These are phyloP conservation scores for Waitea zeae DNA, from an alignment of 1,284 basidiomycete species.

Conservation along the genomic window DNA sequence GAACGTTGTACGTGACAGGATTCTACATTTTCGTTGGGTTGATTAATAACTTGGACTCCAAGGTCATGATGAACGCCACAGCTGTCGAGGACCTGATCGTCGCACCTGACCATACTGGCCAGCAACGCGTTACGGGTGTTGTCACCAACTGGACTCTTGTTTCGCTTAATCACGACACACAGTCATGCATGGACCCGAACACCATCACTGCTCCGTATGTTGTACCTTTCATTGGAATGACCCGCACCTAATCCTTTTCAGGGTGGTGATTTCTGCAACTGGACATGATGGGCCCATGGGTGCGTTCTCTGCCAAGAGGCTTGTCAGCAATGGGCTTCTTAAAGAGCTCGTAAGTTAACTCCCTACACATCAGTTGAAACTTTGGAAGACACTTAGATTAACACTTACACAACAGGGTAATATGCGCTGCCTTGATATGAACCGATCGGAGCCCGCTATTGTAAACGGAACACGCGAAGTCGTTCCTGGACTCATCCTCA, in stretches of 20 bases:
- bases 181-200: conserved; percentile 71
- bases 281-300: conserved; percentile 78
- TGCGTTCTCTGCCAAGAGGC: conserved; percentile 70
- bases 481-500: conserved; percentile 61
- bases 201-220: background rate
- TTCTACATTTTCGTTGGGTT: too few relatives aligned
- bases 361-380: too few relatives aligned
- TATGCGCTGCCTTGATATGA: conserved; percentile 71
- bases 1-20: conserved; percentile 37
- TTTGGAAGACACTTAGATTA: too few relatives aligned
- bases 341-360: conserved; percentile 36
- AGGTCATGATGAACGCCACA: conserved; percentile 54
- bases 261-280: conserved; percentile 53
- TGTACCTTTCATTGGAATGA: background rate
- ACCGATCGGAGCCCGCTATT: conserved; percentile 59
- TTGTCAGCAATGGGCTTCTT: conserved; percentile 61
- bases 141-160: conserved; percentile 81
- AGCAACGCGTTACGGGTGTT: conserved; percentile 65
- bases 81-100: conserved; percentile 67
- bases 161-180: conserved; percentile 65
- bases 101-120: conserved; percentile 35
- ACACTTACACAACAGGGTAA: conserved; percentile 30
- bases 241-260: conserved; percentile 59
- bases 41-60: background rate
- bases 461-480: conserved; percentile 70